A percentile compares a stretch with the other conserved stretches of the same genome.
phyloP scores from a whole-genome alignment of 306 rosid species.

The Fagus crenata region DNA sequence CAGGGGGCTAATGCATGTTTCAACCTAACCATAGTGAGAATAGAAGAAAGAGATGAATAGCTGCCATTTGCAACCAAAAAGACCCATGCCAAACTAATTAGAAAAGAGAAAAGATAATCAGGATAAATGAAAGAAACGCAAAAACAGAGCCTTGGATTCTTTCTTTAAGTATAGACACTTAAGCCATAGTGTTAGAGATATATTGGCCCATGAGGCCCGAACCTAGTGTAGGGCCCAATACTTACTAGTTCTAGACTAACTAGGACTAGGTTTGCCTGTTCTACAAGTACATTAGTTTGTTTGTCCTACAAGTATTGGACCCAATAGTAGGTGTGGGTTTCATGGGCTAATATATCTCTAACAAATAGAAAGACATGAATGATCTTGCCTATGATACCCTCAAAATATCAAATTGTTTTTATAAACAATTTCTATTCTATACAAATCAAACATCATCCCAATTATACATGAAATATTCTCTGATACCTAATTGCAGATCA shows the following conservation, averaged over 20 bases:
- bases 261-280: neutral
- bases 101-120: neutral
- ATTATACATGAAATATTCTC: neutral
- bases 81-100: neutral
- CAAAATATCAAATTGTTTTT: neutral
- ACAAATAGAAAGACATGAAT: neutral
- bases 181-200: no score
- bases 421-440: neutral
- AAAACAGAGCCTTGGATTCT: neutral
- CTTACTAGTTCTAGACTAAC: no score
- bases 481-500: neutral
- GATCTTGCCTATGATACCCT: neutral
- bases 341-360: no score
- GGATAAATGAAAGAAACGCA: neutral
- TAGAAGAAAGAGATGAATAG: neutral
- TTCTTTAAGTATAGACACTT: neutral
- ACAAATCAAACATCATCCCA: neutral
- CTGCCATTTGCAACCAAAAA: neutral
- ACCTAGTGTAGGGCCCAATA: no score
- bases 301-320: no score
- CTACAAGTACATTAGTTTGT: no score
- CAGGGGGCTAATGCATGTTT: neutral
- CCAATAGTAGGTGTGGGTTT: no score
- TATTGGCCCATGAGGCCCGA: no score
- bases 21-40: neutral